Evolutionary conservation across 805 yeast species (phyloP), one percentile per base, ranked within the genome.

Genomic region (Nakazawaea sp.): DNA sequence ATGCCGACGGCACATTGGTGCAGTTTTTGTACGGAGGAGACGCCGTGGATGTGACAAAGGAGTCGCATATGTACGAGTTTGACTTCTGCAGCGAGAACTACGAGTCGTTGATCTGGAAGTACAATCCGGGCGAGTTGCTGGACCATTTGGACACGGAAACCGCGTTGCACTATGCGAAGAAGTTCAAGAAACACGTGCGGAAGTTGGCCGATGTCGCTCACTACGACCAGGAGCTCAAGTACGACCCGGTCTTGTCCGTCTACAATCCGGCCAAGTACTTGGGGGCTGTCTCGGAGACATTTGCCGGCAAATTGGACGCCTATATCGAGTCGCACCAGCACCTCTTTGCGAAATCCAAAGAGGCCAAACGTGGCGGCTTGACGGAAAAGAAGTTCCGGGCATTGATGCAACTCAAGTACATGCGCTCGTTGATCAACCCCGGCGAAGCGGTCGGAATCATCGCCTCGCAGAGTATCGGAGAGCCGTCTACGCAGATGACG

Each of bases 401-500:
- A 3, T 72, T 92, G 55, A 94, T 94, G 98, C 97, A 90, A 66
- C 72, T 92, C 68, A 94, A 94, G 64, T 92, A 92, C 64, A 92
- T 90, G 96, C 82, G 95, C 53, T 88, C 97, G 9, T 68, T 89
- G 47, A 80, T 92, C 38, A 76, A 87, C 52, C 97, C 99, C 4
- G 98, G 99, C 58, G 99, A 92, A 61, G 78, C 96, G 35, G 97
- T 92, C 38, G 99, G 99, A 64, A 89, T 92, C 54, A 81, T 94
- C 64, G 99, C 98, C 6, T 83, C 97, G 17, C 97, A 92, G 65
- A 88, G 97, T 38, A 81, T 92, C 59, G 99, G 99, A 64, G 99
- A 92, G 64, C 99, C 99, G 35, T 87, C 97, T 4, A 92, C 99
- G 3, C 99, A 92, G 68, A 92, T 92, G 99, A 92, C 99, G 13